Conservation (phyloP, 768 basidiomycete species). For the Trametopsis cervina region DNA sequence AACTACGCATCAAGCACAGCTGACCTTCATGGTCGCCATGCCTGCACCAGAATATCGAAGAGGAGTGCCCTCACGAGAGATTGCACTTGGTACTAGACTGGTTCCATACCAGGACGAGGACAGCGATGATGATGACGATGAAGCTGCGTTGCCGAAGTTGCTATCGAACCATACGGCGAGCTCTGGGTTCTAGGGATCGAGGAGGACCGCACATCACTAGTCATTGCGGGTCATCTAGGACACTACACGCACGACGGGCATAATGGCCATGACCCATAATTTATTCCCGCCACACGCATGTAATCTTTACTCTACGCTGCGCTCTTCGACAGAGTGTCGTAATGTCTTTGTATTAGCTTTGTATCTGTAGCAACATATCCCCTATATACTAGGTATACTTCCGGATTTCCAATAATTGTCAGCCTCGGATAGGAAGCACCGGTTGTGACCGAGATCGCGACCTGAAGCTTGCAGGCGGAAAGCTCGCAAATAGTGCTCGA, state of each 20-base stretch:
- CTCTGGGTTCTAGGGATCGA: neutral
- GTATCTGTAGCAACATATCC: too few relatives aligned
- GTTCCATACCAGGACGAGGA: constrained; percentile 7
- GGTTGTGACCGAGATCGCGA: too few relatives aligned
- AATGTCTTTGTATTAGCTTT: neutral
- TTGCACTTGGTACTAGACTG: constrained; percentile 4
- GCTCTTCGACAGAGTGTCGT: neutral
- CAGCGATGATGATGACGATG: neutral
- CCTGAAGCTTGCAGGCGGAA: too few relatives aligned
- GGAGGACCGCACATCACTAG: neutral
- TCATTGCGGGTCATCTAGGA: too few relatives aligned
- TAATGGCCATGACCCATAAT: neutral
- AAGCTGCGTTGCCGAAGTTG: neutral
- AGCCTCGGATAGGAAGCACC: too few relatives aligned
- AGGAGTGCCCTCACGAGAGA: constrained; percentile 1
- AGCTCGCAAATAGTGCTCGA: too few relatives aligned
- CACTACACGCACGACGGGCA: neutral
- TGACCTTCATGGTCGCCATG: constrained; percentile 8
- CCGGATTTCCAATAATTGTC: too few relatives aligned
- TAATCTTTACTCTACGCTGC: neutral
- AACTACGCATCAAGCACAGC: constrained; percentile 5
- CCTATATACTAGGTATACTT: too few relatives aligned
- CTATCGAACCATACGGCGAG: neutral
- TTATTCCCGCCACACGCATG: neutral
- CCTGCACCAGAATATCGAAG: neutral